phyloP scores from a whole-genome alignment of 2,329 filamentous ascomycete genomes.

The Ophiostoma himal-ulmi region DNA sequence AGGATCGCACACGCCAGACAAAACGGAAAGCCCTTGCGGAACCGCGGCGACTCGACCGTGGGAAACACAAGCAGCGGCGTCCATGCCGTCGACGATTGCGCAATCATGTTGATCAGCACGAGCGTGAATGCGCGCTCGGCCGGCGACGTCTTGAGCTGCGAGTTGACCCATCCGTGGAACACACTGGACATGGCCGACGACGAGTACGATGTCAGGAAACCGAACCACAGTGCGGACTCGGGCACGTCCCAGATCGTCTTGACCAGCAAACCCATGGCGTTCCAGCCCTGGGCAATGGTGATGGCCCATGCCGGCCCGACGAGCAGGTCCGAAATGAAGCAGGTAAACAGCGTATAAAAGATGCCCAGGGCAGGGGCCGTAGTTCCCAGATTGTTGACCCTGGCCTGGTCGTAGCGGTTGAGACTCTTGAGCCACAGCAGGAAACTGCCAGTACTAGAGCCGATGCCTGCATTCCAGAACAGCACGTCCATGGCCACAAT shows the following conservation, averaged over 20 bases:
- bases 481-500: constrained; percentile 38
- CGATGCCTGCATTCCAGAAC: constrained; percentile 51
- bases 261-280: constrained; percentile 49
- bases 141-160: constrained; percentile 40
- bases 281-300: constrained; percentile 45
- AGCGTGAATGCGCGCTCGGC: constrained; percentile 36
- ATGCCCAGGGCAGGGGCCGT: constrained; percentile 43
- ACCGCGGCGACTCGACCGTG: constrained; percentile 41
- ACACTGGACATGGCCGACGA: constrained; percentile 49
- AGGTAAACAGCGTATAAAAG: constrained; percentile 49
- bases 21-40: constrained; percentile 37
- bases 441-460: constrained; percentile 45
- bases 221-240: constrained; percentile 49
- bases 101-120: constrained; percentile 46
- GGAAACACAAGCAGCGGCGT: constrained; percentile 48
- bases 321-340: constrained; percentile 50
- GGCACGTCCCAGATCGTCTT: constrained; percentile 52
- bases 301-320: constrained; percentile 51
- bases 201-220: constrained; percentile 45
- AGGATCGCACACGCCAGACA: neutral
- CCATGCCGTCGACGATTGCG: constrained; percentile 52
- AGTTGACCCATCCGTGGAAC: constrained; percentile 53
- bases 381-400: constrained; percentile 21
- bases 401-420: constrained; percentile 12
- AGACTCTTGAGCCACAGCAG: constrained; percentile 55